Evolutionary conservation across 179 eudicot genomes (phyloP), one percentile per base, ranked within the genome.

Genomic region (Silene vulgaris): DNA sequence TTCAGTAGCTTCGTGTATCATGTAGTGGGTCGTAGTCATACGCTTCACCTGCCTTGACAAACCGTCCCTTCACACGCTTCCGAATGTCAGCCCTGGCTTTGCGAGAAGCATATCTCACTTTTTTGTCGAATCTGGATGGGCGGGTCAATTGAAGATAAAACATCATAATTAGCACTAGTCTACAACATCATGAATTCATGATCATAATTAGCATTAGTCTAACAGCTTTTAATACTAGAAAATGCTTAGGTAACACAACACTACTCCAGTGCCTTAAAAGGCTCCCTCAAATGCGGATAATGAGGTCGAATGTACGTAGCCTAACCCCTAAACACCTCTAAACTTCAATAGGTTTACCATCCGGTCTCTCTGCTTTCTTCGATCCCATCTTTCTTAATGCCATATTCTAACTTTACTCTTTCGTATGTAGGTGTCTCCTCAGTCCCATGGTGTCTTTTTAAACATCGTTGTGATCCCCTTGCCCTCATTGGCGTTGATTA

Each of bases 71-170:
- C 21, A 80, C 87, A 68, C 87, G 87, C 80, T 82, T 82, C 73
- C 87, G 80, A 21, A 85, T 82, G 28, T 85, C 87, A 35, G 87
- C 87, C 76, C 87, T 85, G 81, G 83, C 87, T 82, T 84, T 84
- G 78, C 87, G 87, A 54, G 87, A 84, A 1, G 76, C 87, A 73
- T 85, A 82, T 81, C 87, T 80, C 61, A 85, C 87, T 78, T 70
- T 85, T 65, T 85, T 85, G 28, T 85, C 87, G 65, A 85, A 85
- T 68, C 87, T 85, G 61, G 57, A 71, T 17, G 26, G 14, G 13
- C 20, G 57, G 2, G 57, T 50, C 57, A 50, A 69, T 14, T 62
- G 8, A n/a, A 32, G n/a, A 75, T 4, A 29, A 50, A 50, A 57
- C 28, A 65, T 4, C 23, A 23, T 1, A 45, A 19, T 21, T 45